Conservation (phyloP, 257 asterid species). For the Rhazya stricta region DNA sequence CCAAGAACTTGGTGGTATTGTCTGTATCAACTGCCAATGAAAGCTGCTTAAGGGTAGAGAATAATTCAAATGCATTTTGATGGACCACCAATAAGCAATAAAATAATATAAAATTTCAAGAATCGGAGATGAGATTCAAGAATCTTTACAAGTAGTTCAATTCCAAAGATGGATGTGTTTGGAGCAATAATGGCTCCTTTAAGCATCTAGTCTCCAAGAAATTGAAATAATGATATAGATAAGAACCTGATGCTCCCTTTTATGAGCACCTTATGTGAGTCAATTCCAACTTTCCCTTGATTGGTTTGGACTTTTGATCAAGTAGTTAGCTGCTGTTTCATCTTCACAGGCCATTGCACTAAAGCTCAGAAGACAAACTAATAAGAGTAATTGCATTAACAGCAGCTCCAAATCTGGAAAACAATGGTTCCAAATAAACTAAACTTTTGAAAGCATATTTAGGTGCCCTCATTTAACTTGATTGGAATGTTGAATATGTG, state of each 20-base stretch:
- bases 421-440: conserved; percentile 6
- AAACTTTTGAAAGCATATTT: conserved; percentile 11
- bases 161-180: conserved; percentile 18
- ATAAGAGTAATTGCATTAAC: neutral
- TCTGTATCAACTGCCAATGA: conserved; percentile 10
- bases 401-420: conserved; percentile 1
- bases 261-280: conserved; percentile 18
- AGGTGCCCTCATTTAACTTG: conserved; percentile 8
- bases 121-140: conserved; percentile 32
- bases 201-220: conserved; percentile 31
- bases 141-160: conserved; percentile 20
- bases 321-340: conserved; percentile 14
- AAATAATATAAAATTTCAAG: conserved; percentile 14
- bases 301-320: conserved; percentile 10
- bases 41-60: conserved; percentile 5
- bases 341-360: neutral
- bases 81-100: conserved; percentile 14
- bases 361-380: neutral
- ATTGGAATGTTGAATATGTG: conserved; percentile 16
- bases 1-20: neutral
- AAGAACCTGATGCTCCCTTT: conserved; percentile 52
- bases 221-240: conserved; percentile 37
- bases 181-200: conserved; percentile 23
- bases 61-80: conserved; percentile 1
- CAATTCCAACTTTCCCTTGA: conserved; percentile 22